Base-by-base conservation (phyloP, 2,329 filamentous ascomycete species). In the Ophiognomonia clavigignenti-juglandacearum region DNA sequence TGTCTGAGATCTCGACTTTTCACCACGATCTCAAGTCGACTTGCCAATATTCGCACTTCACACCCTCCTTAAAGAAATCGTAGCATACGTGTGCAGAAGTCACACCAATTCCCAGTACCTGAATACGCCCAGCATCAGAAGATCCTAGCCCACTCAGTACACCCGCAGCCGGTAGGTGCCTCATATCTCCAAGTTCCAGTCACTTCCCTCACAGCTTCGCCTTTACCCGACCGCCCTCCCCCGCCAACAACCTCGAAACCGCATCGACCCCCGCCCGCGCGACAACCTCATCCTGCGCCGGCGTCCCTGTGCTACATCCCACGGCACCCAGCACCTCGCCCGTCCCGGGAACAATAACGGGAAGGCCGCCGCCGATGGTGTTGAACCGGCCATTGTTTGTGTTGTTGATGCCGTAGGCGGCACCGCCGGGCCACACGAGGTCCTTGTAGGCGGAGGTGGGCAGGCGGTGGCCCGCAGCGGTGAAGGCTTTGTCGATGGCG, bases 401-500 rank as follows among this genome's bases (percentile, higher is more conserved):
- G 10, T 36, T 26, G 19, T 43, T 48, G 22, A 48, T 48, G 2
- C 45, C 45, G 22, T 39, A 48, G 11, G 39, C 45, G 16, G 45
- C 32, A 13, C 39, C 45, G 9, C 45, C 45, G 4, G 45, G 45
- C 45, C 39, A 43, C 2, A 48, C 45, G 5, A 27, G 34, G 10
- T 48, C 45, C 26, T 19, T 34, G 27, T 48, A 48, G 10, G 19
- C 18, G n/a, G 45, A 48, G 14, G 45, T 48, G 27, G 45, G 45
- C 3, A 43, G 16, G 6, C 39, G 4, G 35, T 48, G 45, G 11
- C 45, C 45, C 1, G 39, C 39, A 10, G 45, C 45, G 1, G 45
- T 48, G 35, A 48, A 48, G 13, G 45, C 45, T 39, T 48, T 48
- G 39, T 48, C 45, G 26, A 43, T 38, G 20, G 45, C 26, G 45